Base-by-base conservation (phyloP, 2,329 filamentous ascomycete species). In the Trichoderma hamatum region DNA sequence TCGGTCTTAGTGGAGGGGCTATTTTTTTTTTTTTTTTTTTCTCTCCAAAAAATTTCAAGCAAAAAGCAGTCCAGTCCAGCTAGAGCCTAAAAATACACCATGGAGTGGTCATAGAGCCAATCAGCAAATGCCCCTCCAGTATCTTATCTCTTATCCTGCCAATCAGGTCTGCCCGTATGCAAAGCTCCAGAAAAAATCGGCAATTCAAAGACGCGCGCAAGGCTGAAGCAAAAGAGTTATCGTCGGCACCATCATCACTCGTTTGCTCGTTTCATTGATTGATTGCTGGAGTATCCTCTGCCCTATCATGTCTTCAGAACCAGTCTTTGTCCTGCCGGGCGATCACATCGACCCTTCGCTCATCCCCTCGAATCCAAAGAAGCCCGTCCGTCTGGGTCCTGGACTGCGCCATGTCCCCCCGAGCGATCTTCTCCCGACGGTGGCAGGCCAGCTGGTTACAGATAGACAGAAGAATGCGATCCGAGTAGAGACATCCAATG, bases 381-480 rank as follows among this genome's bases (percentile, higher is more conserved):
- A 88, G 71, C 88, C 93, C 49, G 84, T 97, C 72, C 92, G 92
- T 68, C 86, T 97, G 30, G 94, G 94, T 32, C 92, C 93, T 19
- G 94, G 94, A 67, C 85, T 97, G 69, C 91, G 91, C 71, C 90
- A 96, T 79, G 89, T 93, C 70, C 92, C 92, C 54, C 91, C 92
- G n/a, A 87, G 86, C 73, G 89, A 88, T 49, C 89, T 96, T 74
- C 84, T 90, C 72, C 84, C 91, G 72, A 89, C 89, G 67, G 85
- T 92, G 72, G 86, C 88, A 67, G 90, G 89, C 74, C 85, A 89
- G 75, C 84, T 94, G 68, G 84, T 88, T 70, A 87, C 86, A 70
- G 90, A 95, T 78, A 82, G 80, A 74, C 85, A 85, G 79, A 96
- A 94, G 83, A 92, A 93, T 79, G 88, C 91, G 5, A 85, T 94